phyloP scores from a whole-genome alignment of 345 rosid genomes.

The Eutrema heterophyllum region DNA sequence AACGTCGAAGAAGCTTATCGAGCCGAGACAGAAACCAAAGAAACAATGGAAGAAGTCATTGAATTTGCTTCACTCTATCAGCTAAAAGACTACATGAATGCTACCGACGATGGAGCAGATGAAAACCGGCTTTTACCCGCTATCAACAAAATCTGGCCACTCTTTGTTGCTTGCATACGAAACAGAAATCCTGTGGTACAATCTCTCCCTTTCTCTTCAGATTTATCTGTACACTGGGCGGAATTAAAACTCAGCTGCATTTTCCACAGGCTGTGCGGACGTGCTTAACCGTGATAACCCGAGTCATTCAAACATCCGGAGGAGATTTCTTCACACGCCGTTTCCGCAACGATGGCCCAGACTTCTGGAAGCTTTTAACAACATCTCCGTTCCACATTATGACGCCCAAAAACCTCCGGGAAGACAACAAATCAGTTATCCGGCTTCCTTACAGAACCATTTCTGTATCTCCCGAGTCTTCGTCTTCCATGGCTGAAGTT shows the following conservation, averaged over 20 bases:
- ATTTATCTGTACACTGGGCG: not conserved
- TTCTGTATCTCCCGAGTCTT: slow-evolving; percentile 37
- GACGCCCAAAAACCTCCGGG: slow-evolving; percentile 30
- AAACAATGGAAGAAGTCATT: slow-evolving; percentile 61
- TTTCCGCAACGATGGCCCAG: slow-evolving; percentile 62
- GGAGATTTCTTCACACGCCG: slow-evolving; percentile 97
- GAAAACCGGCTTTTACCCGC: slow-evolving; percentile 95
- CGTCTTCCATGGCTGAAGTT: slow-evolving; percentile 51
- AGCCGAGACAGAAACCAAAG: slow-evolving; percentile 63
- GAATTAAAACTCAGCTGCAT: slow-evolving; percentile 3
- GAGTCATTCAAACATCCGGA: slow-evolving; percentile 59
- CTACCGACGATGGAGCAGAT: slow-evolving; percentile 53
- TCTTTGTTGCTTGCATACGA: slow-evolving; percentile 62
- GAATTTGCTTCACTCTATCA: slow-evolving; percentile 49
- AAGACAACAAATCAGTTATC: slow-evolving; percentile 45
- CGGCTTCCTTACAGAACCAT: slow-evolving; percentile 72
- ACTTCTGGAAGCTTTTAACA: slow-evolving; percentile 80
- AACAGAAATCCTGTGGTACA: slow-evolving; percentile 64
- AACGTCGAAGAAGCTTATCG: slow-evolving; percentile 81
- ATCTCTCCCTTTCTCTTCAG: not conserved
- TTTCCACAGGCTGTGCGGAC: slow-evolving; percentile 56
- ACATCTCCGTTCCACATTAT: slow-evolving; percentile 59
- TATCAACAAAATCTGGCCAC: slow-evolving; percentile 87
- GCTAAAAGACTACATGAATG: slow-evolving; percentile 57
- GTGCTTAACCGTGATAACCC: slow-evolving; percentile 55